Base-by-base conservation (phyloP, 306 rosid species). In the Acacia melanoxylon region DNA sequence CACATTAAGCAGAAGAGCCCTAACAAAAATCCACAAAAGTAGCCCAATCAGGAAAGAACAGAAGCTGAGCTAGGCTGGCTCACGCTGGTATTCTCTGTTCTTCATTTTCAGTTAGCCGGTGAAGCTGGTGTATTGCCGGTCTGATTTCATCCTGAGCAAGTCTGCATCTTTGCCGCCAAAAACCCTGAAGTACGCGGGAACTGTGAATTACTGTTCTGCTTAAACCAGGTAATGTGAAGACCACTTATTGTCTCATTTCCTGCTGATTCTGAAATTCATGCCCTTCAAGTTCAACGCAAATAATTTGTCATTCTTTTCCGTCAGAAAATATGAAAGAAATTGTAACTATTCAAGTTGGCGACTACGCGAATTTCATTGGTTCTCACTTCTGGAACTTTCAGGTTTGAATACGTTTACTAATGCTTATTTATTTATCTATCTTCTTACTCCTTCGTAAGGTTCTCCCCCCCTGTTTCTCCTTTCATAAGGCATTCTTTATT, bases 351-450 rank as follows among this genome's bases (percentile, higher is more conserved):
- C 97, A 95, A 91, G 89, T 91, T 59, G 98, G 99, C 66, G 89
- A 91, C 78, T 95, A 84, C 78, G 98, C 97, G 6, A 91, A 95
- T 81, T 95, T 86, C 51, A 85, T 93, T 56, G 99, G 97, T 56
- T 91, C 99, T 70, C 99, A 95, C 85, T 95, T 93, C 85, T 95
- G 98, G 99, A 95, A 95, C 89, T 91, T 95, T 85, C 99, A 91
- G 97, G 98, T 93, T 83, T 51, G 59, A 48, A 63, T 76, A 12
- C 27, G 25, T n/a, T 24, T 46, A 48, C 54, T 51, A 79, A 51
- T 33, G 10, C 19, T 25, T 42, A n/a, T 41, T n/a, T 41, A 40
- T 68, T n/a, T 41, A 37, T 68, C 10, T 37, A 11, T 68, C 27
- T 37, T 9, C 15, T 17, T 37, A 0, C 27, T 68, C 16, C 46